Base-by-base conservation (phyloP, 176 grass and related monocot genomes). In the Phoenix roebelenii region DNA sequence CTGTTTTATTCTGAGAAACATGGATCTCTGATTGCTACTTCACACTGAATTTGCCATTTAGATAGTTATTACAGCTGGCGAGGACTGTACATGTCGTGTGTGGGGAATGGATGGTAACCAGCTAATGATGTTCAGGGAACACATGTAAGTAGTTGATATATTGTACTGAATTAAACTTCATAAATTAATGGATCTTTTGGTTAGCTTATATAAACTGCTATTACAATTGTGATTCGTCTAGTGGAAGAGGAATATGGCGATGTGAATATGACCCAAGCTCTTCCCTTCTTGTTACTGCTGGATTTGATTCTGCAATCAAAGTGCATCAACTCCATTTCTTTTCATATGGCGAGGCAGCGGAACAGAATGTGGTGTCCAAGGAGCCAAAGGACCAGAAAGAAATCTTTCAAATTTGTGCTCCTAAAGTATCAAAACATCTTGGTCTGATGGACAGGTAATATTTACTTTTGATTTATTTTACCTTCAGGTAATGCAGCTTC, bases 301-400 rank as follows among this genome's bases (percentile, higher is more conserved):
- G 92, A 39, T 97, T 97, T 75, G 92, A 97, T 82, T 97, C 84
- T 56, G 81, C 92, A 64, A 88, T 97, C 55, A 97, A 91, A 83
- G 63, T 90, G 61, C 77, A 88, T 35, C 54, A 88, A 71, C 65
- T 86, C 44, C 57, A 23, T 72, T 82, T 54, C 29, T 69, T 57
- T 67, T 71, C 69, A 74, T 71, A 74, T 55, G 63, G 76, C 65
- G 70, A 66, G 51, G 74, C 39, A 30, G 20, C 7, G 22, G 77
- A 79, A 71, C 12, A 70, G 49, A 67, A 64, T 16, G 5, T 16
- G 60, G 49, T 50, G 50, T 58, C 65, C 59, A 64, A 64, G 54
- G 58, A 59, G 58, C 35, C 62, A 44, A 79, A 50, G 22, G 18
- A 71, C 22, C 65, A 74, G 65, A 77, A 52, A 62, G 77, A 82